Base-by-base conservation (phyloP, 2,329 filamentous ascomycete genomes). In the Sphaerulina musiva region DNA sequence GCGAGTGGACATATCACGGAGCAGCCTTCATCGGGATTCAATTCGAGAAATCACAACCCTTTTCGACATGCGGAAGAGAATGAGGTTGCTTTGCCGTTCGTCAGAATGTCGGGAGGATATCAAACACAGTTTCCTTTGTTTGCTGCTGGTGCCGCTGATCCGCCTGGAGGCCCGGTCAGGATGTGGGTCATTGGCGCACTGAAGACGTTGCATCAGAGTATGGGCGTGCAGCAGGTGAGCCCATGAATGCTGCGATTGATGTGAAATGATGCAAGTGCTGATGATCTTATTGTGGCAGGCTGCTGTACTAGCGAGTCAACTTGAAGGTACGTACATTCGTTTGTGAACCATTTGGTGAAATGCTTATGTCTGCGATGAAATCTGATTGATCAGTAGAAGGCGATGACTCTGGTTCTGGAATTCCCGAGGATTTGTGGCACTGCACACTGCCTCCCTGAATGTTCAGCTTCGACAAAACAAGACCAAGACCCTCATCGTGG, bases 401-500 rank as follows among this genome's bases (percentile, higher is more conserved):
- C 17, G 44, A 46, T 46, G 50, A 56, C 29, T 49, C 54, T 41
- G 54, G 54, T 10, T 53, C 54, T 32, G 54, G 54, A 5, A 56
- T 56, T 1, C 54, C 54, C 34, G 54, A 56, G 36, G 50, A 56
- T 42, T 53, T 56, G 50, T 56, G 54, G 54, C 54, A 56, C 44
- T 56, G 54, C 32, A 48, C 46, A 11, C 44, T 51, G 32, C 54
- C 54, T 5, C 50, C 50, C 4, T 56, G 38, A 56, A 6, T 31
- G 23, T n/a, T 38, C 34, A 38, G 34, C 34, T n/a, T 38, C 4
- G 34, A 38, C 10, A 38, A 11, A 4, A 4, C 4, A 38, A 38
- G 12, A 38, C 34, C 4, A 38, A 10, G 34, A 38, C 12, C 10
- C 34, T 11, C 10, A 38, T 9, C 5, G 26, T 6, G 26, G 26